These are phyloP conservation scores for Pachyrhizus erosus DNA, from an alignment of 306 rosid species.

Conservation along the genomic window DNA sequence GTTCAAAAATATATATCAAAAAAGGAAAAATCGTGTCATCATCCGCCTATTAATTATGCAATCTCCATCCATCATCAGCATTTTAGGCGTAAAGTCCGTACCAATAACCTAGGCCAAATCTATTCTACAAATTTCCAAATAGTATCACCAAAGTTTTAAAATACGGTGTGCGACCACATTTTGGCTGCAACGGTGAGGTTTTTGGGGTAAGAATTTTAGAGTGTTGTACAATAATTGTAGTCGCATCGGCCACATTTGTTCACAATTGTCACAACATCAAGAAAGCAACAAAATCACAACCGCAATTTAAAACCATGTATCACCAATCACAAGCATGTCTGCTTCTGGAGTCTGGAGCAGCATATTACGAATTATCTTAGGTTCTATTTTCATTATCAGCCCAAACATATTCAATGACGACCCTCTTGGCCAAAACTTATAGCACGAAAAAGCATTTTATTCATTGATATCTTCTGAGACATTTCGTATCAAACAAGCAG, in stretches of 20 bases:
- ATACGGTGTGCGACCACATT: not conserved
- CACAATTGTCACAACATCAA: not conserved
- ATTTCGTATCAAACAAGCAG: not conserved
- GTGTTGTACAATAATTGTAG: not conserved
- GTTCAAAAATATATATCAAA: not conserved
- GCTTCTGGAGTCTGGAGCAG: not conserved
- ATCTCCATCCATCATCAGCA: constrained; percentile 8
- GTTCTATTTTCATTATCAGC: too few relatives aligned
- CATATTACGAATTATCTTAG: not conserved
- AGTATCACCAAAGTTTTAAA: not conserved
- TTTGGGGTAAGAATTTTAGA: not conserved
- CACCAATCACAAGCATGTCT: not conserved
- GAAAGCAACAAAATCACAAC: not conserved
- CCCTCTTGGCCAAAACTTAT: not conserved
- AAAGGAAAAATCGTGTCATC: not conserved
- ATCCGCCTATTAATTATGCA: constrained; percentile 4
- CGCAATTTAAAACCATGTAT: not conserved
- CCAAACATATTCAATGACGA: not conserved
- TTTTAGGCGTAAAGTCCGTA: not conserved
- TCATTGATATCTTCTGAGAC: constrained; percentile 1
- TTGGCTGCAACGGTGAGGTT: not conserved
- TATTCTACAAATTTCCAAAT: constrained; percentile 15
- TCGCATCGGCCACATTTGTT: not conserved
- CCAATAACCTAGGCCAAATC: constrained; percentile 2
- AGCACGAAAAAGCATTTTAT: not conserved